phyloP scores from a whole-genome alignment of 345 rosid species.

The Pistacia vera region DNA sequence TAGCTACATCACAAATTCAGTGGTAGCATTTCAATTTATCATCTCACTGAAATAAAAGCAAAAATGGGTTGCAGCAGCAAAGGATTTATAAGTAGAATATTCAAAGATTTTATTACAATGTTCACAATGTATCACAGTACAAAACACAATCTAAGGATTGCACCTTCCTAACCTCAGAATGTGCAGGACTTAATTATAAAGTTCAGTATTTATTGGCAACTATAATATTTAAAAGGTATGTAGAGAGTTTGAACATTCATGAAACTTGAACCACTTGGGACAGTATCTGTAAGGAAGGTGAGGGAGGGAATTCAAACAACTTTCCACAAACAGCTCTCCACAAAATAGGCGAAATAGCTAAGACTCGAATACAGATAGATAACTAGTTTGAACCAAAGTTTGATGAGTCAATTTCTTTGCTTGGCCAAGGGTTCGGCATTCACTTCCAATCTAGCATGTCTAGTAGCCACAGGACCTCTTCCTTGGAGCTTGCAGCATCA shows the following conservation, averaged over 20 bases:
- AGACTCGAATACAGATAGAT: background rate
- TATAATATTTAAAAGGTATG: conserved; percentile 11
- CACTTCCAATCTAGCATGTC: conserved; percentile 97
- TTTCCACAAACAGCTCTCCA: conserved; percentile 9
- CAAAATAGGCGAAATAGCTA: background rate
- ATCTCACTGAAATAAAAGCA: no score
- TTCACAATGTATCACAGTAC: no score
- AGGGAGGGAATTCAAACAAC: conserved; percentile 2
- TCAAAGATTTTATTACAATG: no score
- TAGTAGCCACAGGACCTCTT: conserved; percentile 89
- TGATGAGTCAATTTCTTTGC: background rate
- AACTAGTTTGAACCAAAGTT: background rate
- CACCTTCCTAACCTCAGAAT: background rate
- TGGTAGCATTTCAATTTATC: no score
- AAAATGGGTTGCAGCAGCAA: no score
- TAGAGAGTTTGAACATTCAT: conserved; percentile 20
- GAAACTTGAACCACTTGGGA: background rate
- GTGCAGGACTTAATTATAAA: conserved; percentile 6
- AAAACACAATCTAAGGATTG: background rate
- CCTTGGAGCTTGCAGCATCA: conserved; percentile 78
- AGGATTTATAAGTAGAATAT: no score
- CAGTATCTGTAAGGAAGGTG: background rate
- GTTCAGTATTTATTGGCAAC: conserved; percentile 17
- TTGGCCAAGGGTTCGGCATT: conserved; percentile 10
- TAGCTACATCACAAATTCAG: no score